Evolutionary conservation across 768 basidiomycete genomes (phyloP).

Genomic region (Coprinopsis marcescibilis): DNA sequence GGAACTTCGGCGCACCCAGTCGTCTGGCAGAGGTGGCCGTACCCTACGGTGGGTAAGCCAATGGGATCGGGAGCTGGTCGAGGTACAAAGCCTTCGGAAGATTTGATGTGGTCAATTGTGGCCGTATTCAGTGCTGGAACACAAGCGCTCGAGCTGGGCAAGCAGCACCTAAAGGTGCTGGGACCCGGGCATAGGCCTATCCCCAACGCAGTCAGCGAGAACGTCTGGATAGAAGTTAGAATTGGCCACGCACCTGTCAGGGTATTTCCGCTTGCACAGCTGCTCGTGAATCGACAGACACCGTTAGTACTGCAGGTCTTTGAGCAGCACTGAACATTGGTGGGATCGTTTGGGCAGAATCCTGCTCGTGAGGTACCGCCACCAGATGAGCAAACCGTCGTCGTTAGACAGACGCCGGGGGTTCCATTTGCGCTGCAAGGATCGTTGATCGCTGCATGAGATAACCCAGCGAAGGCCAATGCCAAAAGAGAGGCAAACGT

Average conservation of each 20-base stretch:
- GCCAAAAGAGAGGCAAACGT: no score
- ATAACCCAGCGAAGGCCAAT: no score
- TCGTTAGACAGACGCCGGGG: constrained; percentile 22
- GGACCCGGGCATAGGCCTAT: constrained; percentile 27
- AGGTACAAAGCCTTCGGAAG: constrained; percentile 30
- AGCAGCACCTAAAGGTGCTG: constrained; percentile 21
- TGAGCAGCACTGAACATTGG: constrained; percentile 22
- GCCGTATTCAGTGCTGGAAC: constrained; percentile 22
- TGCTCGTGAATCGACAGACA: constrained; percentile 19
- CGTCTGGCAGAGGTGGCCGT: constrained; percentile 27
- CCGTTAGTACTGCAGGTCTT: constrained; percentile 22
- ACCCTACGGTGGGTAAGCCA: constrained; percentile 31
- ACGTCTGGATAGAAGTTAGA: background rate
- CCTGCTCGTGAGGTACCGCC: constrained; percentile 20
- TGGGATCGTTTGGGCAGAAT: constrained; percentile 23
- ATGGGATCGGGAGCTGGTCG: constrained; percentile 30
- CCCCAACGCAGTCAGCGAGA: background rate
- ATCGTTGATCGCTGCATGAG: constrained; percentile 19
- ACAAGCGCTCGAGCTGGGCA: constrained; percentile 14
- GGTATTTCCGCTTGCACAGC: constrained; percentile 19
- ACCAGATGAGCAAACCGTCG: constrained; percentile 17
- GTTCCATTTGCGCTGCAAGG: constrained; percentile 20
- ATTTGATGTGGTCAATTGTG: constrained; percentile 25
- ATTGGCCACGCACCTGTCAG: constrained; percentile 14
- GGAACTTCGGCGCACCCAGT: constrained; percentile 27